Evolutionary conservation across 371 early-diverging fungal genomes (phyloP).

Genomic region (Rhizopus delemar): DNA sequence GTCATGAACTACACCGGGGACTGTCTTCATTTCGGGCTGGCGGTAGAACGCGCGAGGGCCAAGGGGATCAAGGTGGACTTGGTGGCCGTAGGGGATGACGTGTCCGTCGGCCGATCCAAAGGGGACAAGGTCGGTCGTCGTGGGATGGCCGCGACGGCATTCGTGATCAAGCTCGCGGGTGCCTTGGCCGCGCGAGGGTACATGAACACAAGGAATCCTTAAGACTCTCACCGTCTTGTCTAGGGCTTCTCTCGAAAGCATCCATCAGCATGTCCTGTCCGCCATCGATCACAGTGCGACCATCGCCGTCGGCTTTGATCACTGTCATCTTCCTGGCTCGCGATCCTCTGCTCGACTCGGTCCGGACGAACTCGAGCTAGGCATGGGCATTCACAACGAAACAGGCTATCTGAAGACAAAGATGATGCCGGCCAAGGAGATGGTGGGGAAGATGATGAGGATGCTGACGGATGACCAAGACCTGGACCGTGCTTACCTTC

Average conservation of each 20-base stretch:
- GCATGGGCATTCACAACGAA: slow-evolving; percentile 80
- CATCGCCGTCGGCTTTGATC: slow-evolving; percentile 75
- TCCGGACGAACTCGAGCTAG: slow-evolving; percentile 66
- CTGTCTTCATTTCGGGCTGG: slow-evolving; percentile 77
- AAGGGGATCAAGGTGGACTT: slow-evolving; percentile 66
- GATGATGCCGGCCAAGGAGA: slow-evolving; percentile 47
- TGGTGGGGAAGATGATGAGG: slow-evolving; percentile 57
- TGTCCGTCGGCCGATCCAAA: slow-evolving; percentile 67
- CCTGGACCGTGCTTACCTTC: slow-evolving; percentile 47
- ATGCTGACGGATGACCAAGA: slow-evolving; percentile 56
- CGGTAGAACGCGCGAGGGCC: slow-evolving; percentile 77
- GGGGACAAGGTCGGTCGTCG: slow-evolving; percentile 73
- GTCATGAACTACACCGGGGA: slow-evolving; percentile 89
- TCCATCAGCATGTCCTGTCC: slow-evolving; percentile 54
- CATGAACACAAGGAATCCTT: slow-evolving; percentile 3
- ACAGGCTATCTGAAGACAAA: slow-evolving; percentile 63
- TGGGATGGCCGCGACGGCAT: slow-evolving; percentile 76
- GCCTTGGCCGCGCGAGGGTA: slow-evolving; percentile 64
- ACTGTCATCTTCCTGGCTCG: slow-evolving; percentile 72
- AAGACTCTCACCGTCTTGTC: not conserved
- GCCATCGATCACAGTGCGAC: slow-evolving; percentile 66
- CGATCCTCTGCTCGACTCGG: slow-evolving; percentile 22
- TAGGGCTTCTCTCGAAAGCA: slow-evolving; percentile 60
- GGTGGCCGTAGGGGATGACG: slow-evolving; percentile 81
- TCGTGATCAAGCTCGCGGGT: slow-evolving; percentile 81